phyloP scores from a whole-genome alignment of 2,329 filamentous ascomycete species.

The Fusarium anguioides region DNA sequence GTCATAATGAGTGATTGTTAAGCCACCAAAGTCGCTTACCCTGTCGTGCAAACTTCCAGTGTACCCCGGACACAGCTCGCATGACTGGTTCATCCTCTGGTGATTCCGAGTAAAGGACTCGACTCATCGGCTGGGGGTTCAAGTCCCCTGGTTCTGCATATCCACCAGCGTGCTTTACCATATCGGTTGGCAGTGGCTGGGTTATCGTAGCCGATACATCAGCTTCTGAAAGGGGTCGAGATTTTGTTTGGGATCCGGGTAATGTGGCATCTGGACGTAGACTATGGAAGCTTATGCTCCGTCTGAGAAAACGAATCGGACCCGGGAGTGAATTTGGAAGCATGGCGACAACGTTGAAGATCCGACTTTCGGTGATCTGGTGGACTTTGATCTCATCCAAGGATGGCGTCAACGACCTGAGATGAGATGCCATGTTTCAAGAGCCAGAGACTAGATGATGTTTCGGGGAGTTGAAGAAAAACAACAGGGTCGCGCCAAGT shows the following conservation, averaged over 20 bases:
- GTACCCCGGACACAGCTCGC: slow-evolving; percentile 48
- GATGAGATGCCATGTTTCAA: slow-evolving; percentile 30
- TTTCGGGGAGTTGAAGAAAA: background rate
- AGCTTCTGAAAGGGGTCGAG: slow-evolving; percentile 37
- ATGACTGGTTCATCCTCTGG: slow-evolving; percentile 32
- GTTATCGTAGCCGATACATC: slow-evolving; percentile 22
- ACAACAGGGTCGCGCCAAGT: no score
- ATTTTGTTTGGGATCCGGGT: slow-evolving; percentile 22
- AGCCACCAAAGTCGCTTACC: slow-evolving; percentile 35
- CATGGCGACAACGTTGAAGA: slow-evolving; percentile 64
- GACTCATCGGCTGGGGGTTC: slow-evolving; percentile 36
- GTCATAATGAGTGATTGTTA: background rate
- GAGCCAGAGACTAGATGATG: background rate
- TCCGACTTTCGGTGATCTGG: slow-evolving; percentile 49
- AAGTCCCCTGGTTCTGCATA: slow-evolving; percentile 14
- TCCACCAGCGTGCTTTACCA: slow-evolving; percentile 19
- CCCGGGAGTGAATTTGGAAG: slow-evolving; percentile 64
- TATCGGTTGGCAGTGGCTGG: slow-evolving; percentile 23
- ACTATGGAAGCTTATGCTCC: slow-evolving; percentile 51
- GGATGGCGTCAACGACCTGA: slow-evolving; percentile 33
- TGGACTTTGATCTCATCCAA: slow-evolving; percentile 48
- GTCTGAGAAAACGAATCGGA: slow-evolving; percentile 61
- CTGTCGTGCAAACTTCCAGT: slow-evolving; percentile 51
- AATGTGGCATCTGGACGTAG: slow-evolving; percentile 32
- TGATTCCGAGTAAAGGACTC: slow-evolving; percentile 43